Evolutionary conservation across 2,329 filamentous ascomycete species (phyloP), one percentile per base, ranked within the genome.

Genomic region (Cytospora piceicola): DNA sequence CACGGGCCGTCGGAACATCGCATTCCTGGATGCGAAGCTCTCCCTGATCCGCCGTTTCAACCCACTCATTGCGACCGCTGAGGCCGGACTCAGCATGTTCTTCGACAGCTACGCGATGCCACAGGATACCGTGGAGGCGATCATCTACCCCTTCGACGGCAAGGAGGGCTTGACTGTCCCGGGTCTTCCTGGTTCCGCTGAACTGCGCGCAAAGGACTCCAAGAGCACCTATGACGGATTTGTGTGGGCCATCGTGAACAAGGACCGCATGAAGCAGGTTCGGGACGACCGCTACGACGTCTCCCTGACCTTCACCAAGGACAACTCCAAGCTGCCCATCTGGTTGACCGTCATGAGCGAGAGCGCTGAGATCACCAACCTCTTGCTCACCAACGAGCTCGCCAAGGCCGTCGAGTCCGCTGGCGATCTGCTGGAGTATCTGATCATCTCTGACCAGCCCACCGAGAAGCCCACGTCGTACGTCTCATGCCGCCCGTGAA

Each of bases 341-440:
- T 99, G 94, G 94, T 83, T 90, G 63, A 97, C 93, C 15, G 88
- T 97, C 74, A 98, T 99, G 95, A 96, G 89, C 75, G 95, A 99
- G 83, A 97, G 90, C 78, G 93, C 94, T 66, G 95, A 98, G 80
- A 90, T 99, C 72, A 97, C 94, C 15, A 92, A 97, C 55, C 83
- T 88, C 8, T 82, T 99, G 70, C 85, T 99, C 59, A 97, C 93
- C 4, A 85, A 90, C n/a, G 94, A 98, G 72, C 84, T 99, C 46
- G 85, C 93, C 77, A 87, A 90, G 73, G 93, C 92, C 20, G 83
- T 96, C 70, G 85, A 90, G 73, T 80, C 89, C 61, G 92, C 92
- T 6, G 94, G 94, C 34, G 90, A 94, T 68, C 78, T 86, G 58
- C 88, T 96, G 70, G 93, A 98, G 77, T 94, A 94, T 72, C 79